Evolutionary conservation across 495 filamentous ascomycete species (phyloP).

Genomic region (Glonium stellatum): DNA sequence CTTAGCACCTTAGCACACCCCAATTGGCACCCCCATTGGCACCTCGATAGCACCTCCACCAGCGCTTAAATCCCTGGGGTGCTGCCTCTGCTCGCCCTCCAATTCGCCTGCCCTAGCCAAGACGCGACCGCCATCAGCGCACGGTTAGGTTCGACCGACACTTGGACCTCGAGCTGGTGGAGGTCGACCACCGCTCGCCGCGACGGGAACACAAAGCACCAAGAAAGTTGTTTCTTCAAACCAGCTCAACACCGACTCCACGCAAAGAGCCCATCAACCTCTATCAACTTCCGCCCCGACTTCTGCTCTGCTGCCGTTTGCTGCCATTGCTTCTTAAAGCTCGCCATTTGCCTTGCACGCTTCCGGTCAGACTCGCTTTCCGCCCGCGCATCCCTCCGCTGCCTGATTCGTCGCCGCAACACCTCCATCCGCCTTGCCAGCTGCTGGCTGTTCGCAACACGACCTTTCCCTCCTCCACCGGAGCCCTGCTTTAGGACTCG

Average conservation of each 20-base stretch:
- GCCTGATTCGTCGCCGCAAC: neutral
- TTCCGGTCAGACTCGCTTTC: neutral
- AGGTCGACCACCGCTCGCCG: too few species aligned
- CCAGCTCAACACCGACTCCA: neutral
- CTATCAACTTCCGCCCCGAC: neutral
- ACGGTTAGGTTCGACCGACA: neutral
- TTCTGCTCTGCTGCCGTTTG: neutral
- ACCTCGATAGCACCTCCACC: too few species aligned
- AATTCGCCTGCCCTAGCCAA: neutral
- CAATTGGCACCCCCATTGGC: too few species aligned
- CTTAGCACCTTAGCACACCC: too few species aligned
- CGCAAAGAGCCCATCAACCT: neutral
- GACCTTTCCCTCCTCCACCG: neutral
- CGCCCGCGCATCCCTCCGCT: neutral
- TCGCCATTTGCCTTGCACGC: neutral
- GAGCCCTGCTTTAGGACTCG: neutral
- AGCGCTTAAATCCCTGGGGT: neutral
- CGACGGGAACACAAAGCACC: too few species aligned
- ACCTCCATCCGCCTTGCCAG: neutral
- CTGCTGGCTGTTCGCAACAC: conserved; percentile 4
- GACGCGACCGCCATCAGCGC: neutral
- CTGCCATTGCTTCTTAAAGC: neutral
- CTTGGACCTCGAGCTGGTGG: neutral
- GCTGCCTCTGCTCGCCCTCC: neutral
- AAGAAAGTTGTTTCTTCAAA: neutral